Base-by-base conservation (phyloP, 2,329 filamentous ascomycete species). In the Periconia macrospinosa region DNA sequence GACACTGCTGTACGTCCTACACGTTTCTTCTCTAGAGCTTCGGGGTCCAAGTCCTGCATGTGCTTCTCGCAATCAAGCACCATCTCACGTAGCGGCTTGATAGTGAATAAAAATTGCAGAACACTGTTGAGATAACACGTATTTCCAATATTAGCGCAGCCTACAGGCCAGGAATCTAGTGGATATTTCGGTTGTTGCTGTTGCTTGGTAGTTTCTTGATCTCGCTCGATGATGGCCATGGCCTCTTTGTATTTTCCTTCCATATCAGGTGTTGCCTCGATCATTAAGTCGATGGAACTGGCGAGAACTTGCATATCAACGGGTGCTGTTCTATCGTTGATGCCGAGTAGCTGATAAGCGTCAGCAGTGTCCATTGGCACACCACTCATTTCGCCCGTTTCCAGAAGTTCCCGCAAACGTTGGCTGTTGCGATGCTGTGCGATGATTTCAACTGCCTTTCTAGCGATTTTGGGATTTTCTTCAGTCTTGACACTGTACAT, bases 111-210 rank as follows among this genome's bases (percentile, higher is more conserved):
- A 69, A 96, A 97, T 66, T 99, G 94, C 10, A 99, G 80, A 46
- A 99, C 83, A 75, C 93, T 97, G 78, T 99, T 99, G 50, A 99
- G 81, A 67, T 99, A 99, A 72, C 94, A 99, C 0, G 95, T 99
- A 67, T 99, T 99, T 54, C 94, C 92, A 53, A 97, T 96, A 63
- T 97, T 99, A 58, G 87, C 84, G 6, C 97, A 81, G 0, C 94
- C 94, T 19, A 96, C 90, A 0, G 94, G 94, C 72, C 90, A 86
- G 30, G 83, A 58, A 1, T 79, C 45, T 75, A 72, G 54, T 63
- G 72, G 68, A 51, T 72, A 66, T 17, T 49, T 62, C 7, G 57
- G 35, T 14, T 52, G 33, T 20, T 54, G 45, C 23, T 49, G 48
- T 18, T 52, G 54, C 41, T 61, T 63, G 37, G 61, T 61, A 50